These are phyloP conservation scores for Colletotrichum horii DNA, from an alignment of 2,329 filamentous ascomycete genomes.

Conservation along the genomic window DNA sequence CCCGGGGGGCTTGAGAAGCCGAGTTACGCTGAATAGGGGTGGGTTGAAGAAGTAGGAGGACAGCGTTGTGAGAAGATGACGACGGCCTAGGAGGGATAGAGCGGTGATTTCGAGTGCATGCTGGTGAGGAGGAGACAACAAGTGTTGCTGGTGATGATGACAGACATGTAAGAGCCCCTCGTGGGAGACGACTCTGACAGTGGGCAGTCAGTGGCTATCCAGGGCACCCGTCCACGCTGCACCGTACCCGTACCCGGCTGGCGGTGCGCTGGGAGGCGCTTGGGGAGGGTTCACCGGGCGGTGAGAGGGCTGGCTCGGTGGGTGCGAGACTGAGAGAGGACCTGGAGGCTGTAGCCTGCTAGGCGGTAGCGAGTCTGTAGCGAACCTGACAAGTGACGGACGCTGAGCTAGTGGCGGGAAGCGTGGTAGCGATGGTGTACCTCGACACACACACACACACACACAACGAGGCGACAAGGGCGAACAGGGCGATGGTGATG, in stretches of 20 bases:
- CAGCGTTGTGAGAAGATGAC: not conserved
- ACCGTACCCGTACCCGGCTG: not conserved
- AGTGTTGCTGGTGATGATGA: conserved; percentile 9
- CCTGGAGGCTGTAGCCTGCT: not conserved
- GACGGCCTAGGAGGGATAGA: conserved; percentile 5
- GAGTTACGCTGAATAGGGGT: not conserved
- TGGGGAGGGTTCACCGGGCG: conserved; percentile 11
- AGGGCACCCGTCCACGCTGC: not conserved
- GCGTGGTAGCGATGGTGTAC: not conserved
- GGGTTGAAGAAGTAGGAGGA: not conserved
- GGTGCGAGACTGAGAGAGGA: not conserved
- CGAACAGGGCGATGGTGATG: not conserved
- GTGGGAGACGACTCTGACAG: not conserved
- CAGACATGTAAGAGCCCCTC: conserved; percentile 19
- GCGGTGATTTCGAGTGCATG: conserved; percentile 13
- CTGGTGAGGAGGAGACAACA: conserved; percentile 12
- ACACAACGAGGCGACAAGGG: not conserved
- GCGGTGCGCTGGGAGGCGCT: not conserved
- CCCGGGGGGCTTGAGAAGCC: not conserved
- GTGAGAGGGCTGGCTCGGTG: not conserved
- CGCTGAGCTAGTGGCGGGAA: not conserved
- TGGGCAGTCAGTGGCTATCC: not conserved
- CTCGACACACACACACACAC: not conserved
- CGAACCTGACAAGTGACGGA: not conserved
- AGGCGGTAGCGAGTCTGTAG: not conserved